Percentiles rank a stretch among this genome's conserved stretches.
These are phyloP conservation scores for Lotmaria passim DNA, from an alignment of 208 protist species.

Conservation along the genomic window DNA sequence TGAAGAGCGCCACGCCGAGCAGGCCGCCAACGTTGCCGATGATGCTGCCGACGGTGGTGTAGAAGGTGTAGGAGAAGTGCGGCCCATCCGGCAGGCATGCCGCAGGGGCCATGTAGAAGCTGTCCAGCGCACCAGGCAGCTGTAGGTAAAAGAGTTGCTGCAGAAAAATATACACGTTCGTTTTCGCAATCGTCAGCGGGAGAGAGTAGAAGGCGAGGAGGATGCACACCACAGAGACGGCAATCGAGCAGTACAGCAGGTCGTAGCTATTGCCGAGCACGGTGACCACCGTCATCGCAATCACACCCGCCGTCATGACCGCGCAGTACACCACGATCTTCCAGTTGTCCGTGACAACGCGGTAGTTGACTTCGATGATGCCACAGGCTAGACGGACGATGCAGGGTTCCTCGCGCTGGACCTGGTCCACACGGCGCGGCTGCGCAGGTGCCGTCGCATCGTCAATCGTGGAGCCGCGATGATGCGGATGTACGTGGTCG, in stretches of 20 bases:
- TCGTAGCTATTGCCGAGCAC: conserved; percentile 39
- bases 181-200: conserved; percentile 46
- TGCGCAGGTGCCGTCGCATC: neutral
- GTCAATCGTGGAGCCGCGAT: too few species aligned
- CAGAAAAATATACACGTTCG: conserved; percentile 35
- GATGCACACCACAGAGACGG: conserved; percentile 29
- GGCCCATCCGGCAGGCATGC: conserved; percentile 58
- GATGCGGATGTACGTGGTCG: neutral
- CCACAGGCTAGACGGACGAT: conserved; percentile 25
- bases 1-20: conserved; percentile 58
- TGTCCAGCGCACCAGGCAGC: conserved; percentile 58
- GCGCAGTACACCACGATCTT: conserved; percentile 37
- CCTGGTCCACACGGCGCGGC: conserved; percentile 14
- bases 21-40: conserved; percentile 55
- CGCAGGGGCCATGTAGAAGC: conserved; percentile 53
- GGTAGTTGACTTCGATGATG: conserved; percentile 36
- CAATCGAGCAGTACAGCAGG: conserved; percentile 39
- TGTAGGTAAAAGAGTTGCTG: conserved; percentile 54
- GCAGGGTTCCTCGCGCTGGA: conserved; percentile 3
- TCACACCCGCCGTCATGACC: conserved; percentile 41
- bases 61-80: conserved; percentile 66
- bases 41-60: conserved; percentile 51
- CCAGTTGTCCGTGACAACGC: conserved; percentile 37
- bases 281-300: conserved; percentile 41
- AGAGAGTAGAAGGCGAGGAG: conserved; percentile 36